phyloP scores from a whole-genome alignment of 306 rosid species.

The Crotalaria pallida region DNA sequence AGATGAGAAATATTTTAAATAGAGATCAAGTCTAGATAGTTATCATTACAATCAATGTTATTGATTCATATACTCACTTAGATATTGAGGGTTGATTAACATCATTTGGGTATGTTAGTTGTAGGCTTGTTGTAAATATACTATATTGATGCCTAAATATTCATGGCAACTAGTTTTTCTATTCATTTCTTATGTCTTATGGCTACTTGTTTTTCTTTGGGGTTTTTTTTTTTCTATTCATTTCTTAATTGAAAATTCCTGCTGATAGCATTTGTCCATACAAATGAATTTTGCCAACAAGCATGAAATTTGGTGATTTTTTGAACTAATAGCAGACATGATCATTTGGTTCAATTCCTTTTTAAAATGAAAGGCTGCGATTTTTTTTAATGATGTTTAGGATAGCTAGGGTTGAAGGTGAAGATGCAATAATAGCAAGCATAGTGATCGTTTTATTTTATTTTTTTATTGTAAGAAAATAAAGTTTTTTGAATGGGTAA shows the following conservation, averaged over 20 bases:
- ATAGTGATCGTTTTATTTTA: neutral
- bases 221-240: too few species aligned
- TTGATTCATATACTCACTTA: neutral
- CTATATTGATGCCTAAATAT: neutral
- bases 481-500: too few species aligned
- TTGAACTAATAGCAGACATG: too few species aligned
- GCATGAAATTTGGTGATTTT: too few species aligned
- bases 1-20: slow-evolving; percentile 7
- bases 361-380: neutral
- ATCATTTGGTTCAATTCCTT: too few species aligned
- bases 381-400: neutral
- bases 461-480: neutral
- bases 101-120: neutral
- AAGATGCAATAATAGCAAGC: neutral
- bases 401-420: neutral
- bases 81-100: neutral
- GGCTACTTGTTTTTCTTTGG: too few species aligned
- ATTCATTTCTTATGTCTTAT: neutral
- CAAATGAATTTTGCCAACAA: too few species aligned
- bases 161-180: neutral
- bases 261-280: too few species aligned
- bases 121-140: neutral
- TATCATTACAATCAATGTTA: neutral
- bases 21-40: neutral
- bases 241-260: too few species aligned